Evolutionary conservation across 1,284 basidiomycete species (phyloP).

Genomic region (Ceratobasidium papillatum): DNA sequence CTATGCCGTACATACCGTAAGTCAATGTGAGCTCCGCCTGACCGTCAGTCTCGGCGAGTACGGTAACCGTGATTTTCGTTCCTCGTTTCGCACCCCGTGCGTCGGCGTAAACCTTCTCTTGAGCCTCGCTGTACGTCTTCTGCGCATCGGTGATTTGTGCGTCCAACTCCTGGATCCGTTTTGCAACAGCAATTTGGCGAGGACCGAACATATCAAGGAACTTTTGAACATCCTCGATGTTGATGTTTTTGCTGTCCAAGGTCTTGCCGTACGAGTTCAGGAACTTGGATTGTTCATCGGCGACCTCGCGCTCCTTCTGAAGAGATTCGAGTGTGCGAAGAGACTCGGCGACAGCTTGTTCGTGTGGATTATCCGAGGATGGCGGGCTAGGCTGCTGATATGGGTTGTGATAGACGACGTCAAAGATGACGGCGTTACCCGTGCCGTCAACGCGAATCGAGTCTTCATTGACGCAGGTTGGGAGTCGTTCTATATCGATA

Average conservation of each 20-base stretch:
- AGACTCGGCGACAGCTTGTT: slow-evolving; percentile 40
- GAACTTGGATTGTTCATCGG: slow-evolving; percentile 37
- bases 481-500: slow-evolving; percentile 46
- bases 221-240: slow-evolving; percentile 38
- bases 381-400: neutral
- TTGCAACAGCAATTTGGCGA: slow-evolving; percentile 38
- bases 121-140: slow-evolving; percentile 29
- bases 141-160: slow-evolving; percentile 41
- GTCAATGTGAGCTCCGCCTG: slow-evolving; percentile 42
- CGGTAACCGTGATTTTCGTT: slow-evolving; percentile 44
- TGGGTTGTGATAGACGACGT: slow-evolving; percentile 46
- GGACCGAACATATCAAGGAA: slow-evolving; percentile 46
- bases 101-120: slow-evolving; percentile 37
- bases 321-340: slow-evolving; percentile 47
- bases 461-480: slow-evolving; percentile 46
- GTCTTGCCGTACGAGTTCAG: slow-evolving; percentile 44
- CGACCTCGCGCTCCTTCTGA: slow-evolving; percentile 31
- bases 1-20: slow-evolving; percentile 42
- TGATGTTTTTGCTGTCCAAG: slow-evolving; percentile 43
- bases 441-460: slow-evolving; percentile 48
- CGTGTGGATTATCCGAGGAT: slow-evolving; percentile 9
- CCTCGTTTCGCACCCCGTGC: slow-evolving; percentile 41
- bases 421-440: slow-evolving; percentile 47
- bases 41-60: slow-evolving; percentile 43
- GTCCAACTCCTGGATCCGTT: slow-evolving; percentile 23